Percentiles rank a stretch among this genome's conserved stretches.
phyloP scores from a whole-genome alignment of 1,139 yeast genomes.

The Saccharomyces hybrid region DNA sequence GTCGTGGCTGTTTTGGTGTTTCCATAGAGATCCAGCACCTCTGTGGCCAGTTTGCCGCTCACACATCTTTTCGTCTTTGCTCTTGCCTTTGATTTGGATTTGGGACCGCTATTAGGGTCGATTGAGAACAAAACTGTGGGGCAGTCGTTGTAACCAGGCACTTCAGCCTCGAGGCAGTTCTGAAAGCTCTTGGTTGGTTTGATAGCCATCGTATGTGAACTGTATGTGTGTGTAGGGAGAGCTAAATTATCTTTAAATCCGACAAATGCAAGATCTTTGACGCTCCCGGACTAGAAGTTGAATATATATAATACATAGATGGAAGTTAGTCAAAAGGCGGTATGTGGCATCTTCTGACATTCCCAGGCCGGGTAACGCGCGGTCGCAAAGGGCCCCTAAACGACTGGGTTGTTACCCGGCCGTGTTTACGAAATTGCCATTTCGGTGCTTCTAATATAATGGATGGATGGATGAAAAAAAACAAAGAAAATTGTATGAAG shows the following conservation, averaged over 20 bases:
- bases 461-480: not conserved
- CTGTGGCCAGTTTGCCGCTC: not conserved
- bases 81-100: slow-evolving; percentile 8
- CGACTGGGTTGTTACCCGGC: not conserved
- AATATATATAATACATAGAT: not conserved
- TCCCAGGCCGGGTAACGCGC: not conserved
- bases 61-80: slow-evolving; percentile 1
- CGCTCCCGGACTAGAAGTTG: not conserved
- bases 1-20: slow-evolving; percentile 3
- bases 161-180: slow-evolving; percentile 31
- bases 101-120: not conserved
- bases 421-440: not conserved
- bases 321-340: not conserved
- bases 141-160: slow-evolving; percentile 33
- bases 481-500: not conserved
- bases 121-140: slow-evolving; percentile 28
- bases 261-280: not conserved
- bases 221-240: not conserved
- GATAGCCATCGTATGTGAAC: not conserved
- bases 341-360: not conserved
- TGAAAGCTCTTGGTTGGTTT: slow-evolving; percentile 23
- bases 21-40: not conserved
- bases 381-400: not conserved
- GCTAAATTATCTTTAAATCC: not conserved
- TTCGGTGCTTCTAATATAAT: not conserved